Evolutionary conservation across 2,329 filamentous ascomycete genomes (phyloP).

Genomic region (Cladorrhinum sp.): DNA sequence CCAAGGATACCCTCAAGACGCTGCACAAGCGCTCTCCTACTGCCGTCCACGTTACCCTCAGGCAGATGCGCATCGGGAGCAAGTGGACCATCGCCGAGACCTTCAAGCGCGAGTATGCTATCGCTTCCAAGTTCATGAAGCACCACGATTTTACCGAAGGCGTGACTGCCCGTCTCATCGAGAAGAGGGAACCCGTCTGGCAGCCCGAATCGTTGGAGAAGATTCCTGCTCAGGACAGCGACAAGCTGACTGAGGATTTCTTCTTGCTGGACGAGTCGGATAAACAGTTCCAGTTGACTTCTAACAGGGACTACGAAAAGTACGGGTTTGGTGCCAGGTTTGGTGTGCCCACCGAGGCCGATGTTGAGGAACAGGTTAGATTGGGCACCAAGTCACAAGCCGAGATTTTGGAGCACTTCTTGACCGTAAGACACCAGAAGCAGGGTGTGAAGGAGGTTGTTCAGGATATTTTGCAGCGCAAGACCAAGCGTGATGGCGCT

Average conservation of each 20-base stretch:
- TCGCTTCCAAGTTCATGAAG: slow-evolving; percentile 84
- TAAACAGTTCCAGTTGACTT: slow-evolving; percentile 58
- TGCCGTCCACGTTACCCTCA: slow-evolving; percentile 76
- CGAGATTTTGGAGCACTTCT: slow-evolving; percentile 62
- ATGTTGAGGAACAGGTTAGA: slow-evolving; percentile 48
- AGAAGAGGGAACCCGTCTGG: slow-evolving; percentile 70
- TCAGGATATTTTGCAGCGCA: slow-evolving; percentile 63
- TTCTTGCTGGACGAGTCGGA: slow-evolving; percentile 63
- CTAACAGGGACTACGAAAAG: slow-evolving; percentile 58
- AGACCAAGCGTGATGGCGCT: slow-evolving; percentile 41
- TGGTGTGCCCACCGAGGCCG: slow-evolving; percentile 69
- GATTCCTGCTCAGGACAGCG: slow-evolving; percentile 50
- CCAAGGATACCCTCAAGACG: slow-evolving; percentile 69
- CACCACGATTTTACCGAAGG: slow-evolving; percentile 90
- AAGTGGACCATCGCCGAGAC: slow-evolving; percentile 79
- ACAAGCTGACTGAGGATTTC: slow-evolving; percentile 48
- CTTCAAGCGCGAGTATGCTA: slow-evolving; percentile 80
- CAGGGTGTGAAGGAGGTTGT: slow-evolving; percentile 69
- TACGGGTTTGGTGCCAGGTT: slow-evolving; percentile 71
- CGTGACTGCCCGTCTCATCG: slow-evolving; percentile 75
- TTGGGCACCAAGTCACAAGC: slow-evolving; percentile 42
- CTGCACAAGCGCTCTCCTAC: slow-evolving; percentile 80
- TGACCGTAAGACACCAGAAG: slow-evolving; percentile 58
- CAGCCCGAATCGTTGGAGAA: slow-evolving; percentile 69
- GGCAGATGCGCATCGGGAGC: slow-evolving; percentile 73